phyloP scores from a whole-genome alignment of 768 basidiomycete genomes.

The Nidularia sp. region DNA sequence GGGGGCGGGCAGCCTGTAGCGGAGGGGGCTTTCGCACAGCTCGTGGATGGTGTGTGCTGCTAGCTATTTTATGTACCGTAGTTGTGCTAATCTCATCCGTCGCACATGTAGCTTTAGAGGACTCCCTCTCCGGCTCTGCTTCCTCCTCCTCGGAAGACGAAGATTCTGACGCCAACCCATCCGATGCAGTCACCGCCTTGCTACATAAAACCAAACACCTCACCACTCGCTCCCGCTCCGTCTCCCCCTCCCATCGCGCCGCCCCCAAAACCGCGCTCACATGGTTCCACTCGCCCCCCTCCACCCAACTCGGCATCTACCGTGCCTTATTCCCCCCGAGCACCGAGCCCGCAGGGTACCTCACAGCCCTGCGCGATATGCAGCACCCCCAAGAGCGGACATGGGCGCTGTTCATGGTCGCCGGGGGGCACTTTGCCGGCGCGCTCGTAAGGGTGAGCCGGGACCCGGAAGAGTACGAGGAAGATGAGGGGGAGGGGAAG shows the following conservation, averaged over 20 bases:
- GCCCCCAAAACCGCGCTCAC: constrained; percentile 62
- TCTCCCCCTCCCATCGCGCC: constrained; percentile 34
- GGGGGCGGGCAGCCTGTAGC: constrained; percentile 58
- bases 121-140: constrained; percentile 90
- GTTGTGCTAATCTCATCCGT: not conserved
- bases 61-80: not conserved
- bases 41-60: constrained; percentile 69
- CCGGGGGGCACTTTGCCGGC: constrained; percentile 97
- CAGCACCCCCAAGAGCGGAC: constrained; percentile 57
- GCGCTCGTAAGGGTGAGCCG: constrained; percentile 74
- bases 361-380: constrained; percentile 61
- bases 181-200: constrained; percentile 65
- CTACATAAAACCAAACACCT: constrained; percentile 54
- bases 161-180: constrained; percentile 33
- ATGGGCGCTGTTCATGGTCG: constrained; percentile 96
- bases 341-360: constrained; percentile 39
- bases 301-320: constrained; percentile 89
- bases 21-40: constrained; percentile 67
- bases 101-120: constrained; percentile 55
- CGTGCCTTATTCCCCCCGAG: constrained; percentile 63
- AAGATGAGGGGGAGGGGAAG: constrained; percentile 33
- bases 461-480: constrained; percentile 38
- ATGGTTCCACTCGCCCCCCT: constrained; percentile 89
- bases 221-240: constrained; percentile 39
- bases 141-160: constrained; percentile 60